A percentile compares a stretch with the other conserved stretches of the same genome.
These are phyloP conservation scores for Lachancea meyersii DNA, from an alignment of 805 yeast genomes.

Conservation along the genomic window DNA sequence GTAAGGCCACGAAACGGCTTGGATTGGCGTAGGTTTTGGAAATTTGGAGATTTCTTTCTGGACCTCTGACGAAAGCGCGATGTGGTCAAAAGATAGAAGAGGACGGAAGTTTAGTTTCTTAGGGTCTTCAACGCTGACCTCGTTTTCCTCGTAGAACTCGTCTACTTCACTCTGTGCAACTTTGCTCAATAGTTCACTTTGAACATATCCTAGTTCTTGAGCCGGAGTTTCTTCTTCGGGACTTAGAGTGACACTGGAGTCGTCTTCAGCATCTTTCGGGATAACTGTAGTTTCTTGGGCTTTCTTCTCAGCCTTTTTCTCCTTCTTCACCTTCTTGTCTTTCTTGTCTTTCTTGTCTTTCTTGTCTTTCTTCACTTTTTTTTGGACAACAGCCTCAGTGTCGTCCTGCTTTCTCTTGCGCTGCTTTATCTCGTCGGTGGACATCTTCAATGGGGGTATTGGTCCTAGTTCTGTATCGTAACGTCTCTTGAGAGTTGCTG, in stretches of 20 bases:
- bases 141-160: constrained; percentile 60
- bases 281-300: constrained; percentile 32
- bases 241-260: constrained; percentile 8
- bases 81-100: constrained; percentile 56
- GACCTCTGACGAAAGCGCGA: constrained; percentile 51
- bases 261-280: constrained; percentile 34
- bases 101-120: constrained; percentile 52
- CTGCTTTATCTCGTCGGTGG: constrained; percentile 35
- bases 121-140: constrained; percentile 75
- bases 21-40: constrained; percentile 93
- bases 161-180: constrained; percentile 52
- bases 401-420: constrained; percentile 37
- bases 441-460: constrained; percentile 17
- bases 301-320: constrained; percentile 25
- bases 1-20: constrained; percentile 92
- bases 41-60: constrained; percentile 60
- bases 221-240: neutral
- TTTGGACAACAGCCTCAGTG: constrained; percentile 25
- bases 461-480: neutral
- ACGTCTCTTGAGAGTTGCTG: neutral
- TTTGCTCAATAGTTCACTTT: constrained; percentile 36
- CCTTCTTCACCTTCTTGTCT: constrained; percentile 5
- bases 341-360: constrained; percentile 7
- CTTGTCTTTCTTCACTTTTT: constrained; percentile 12
- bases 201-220: constrained; percentile 28